A percentile compares a stretch with the other conserved stretches of the same genome.
Evolutionary conservation across 1,284 basidiomycete genomes (phyloP).

Genomic region (Puccinia novopanici): DNA sequence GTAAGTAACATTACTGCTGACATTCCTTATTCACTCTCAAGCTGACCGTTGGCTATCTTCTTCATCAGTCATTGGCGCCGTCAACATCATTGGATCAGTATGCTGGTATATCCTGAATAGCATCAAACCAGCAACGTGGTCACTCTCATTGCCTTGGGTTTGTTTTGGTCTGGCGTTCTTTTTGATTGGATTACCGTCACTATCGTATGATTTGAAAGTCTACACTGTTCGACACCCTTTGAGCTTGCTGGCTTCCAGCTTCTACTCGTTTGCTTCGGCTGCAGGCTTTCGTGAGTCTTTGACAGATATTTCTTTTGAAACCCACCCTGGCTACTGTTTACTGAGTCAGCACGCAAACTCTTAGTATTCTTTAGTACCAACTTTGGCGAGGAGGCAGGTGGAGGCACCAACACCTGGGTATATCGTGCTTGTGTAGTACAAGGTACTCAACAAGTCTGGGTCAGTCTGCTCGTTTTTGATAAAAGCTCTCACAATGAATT

Average conservation of each 20-base stretch:
- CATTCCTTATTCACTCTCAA: not conserved
- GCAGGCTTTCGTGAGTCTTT: constrained; percentile 68
- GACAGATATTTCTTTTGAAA: not conserved
- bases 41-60: constrained; percentile 6
- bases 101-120: constrained; percentile 90
- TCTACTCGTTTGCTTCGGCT: constrained; percentile 81
- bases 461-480: not conserved
- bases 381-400: constrained; percentile 92
- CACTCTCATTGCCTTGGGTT: constrained; percentile 80
- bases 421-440: constrained; percentile 84
- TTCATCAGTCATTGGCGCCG: constrained; percentile 68
- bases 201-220: constrained; percentile 61
- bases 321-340: not conserved
- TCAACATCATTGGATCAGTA: constrained; percentile 79
- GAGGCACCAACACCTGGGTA: constrained; percentile 87
- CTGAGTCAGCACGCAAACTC: not conserved
- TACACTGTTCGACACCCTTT: constrained; percentile 62
- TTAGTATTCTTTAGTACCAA: constrained; percentile 82
- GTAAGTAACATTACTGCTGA: constrained; percentile 1
- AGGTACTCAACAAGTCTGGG: constrained; percentile 58
- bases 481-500: not conserved
- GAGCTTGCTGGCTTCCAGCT: constrained; percentile 79
- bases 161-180: constrained; percentile 87
- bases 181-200: constrained; percentile 79
- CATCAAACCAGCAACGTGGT: constrained; percentile 80